Conservation (phyloP, 2,329 filamentous ascomycete species). For the Aspergillus vadensis region DNA sequence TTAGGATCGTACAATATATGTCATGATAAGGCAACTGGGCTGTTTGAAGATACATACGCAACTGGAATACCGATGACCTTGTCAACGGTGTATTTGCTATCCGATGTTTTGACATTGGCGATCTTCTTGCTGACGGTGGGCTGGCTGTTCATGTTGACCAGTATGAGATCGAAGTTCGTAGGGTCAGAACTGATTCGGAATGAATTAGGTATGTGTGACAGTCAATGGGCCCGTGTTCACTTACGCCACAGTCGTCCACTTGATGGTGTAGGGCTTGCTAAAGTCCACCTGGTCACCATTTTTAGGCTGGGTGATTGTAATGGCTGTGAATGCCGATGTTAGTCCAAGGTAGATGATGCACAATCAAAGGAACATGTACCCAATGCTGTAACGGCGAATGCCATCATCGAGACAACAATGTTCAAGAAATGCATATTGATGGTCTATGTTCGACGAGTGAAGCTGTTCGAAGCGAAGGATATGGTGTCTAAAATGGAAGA, state of each 20-base stretch:
- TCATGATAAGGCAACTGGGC: background rate
- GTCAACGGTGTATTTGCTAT: conserved; percentile 40
- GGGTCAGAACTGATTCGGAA: conserved; percentile 41
- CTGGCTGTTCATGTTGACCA: conserved; percentile 45
- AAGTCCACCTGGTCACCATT: conserved; percentile 39
- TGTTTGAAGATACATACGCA: conserved; percentile 24
- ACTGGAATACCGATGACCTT: conserved; percentile 28
- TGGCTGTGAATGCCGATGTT: conserved; percentile 20
- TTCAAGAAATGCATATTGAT: conserved; percentile 32
- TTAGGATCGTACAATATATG: conserved; percentile 6
- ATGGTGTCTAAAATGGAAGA: background rate
- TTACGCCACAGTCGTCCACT: conserved; percentile 43
- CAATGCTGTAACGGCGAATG: conserved; percentile 33
- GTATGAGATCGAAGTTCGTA: conserved; percentile 41
- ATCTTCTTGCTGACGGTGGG: conserved; percentile 37
- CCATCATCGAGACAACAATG: conserved; percentile 27
- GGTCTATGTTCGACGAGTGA: background rate
- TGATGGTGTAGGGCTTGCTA: conserved; percentile 39
- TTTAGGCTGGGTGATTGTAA: conserved; percentile 39
- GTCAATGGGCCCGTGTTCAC: conserved; percentile 1
- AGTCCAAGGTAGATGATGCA: background rate
- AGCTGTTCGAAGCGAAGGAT: conserved; percentile 3
- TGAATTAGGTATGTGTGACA: background rate
- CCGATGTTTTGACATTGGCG: conserved; percentile 39
- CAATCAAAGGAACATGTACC: conserved; percentile 23